Percentiles rank a stretch among this genome's conserved stretches.
Evolutionary conservation across 305 asterid genomes (phyloP).

Genomic region (Solanum hybrid): DNA sequence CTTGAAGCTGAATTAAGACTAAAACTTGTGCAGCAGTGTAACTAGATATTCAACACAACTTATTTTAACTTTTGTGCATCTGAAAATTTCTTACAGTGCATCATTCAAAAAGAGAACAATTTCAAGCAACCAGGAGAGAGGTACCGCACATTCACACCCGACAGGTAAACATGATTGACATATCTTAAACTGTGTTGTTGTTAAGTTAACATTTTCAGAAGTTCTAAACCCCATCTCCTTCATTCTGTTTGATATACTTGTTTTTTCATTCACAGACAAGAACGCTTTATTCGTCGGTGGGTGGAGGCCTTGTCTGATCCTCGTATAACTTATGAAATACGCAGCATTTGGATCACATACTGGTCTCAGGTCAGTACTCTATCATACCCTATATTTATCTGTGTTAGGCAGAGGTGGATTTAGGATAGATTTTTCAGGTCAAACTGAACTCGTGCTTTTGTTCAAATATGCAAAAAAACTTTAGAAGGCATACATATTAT

Average conservation of each 20-base stretch:
- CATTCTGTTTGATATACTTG: neutral
- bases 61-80: neutral
- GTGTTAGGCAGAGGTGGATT: neutral
- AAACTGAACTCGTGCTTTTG: neutral
- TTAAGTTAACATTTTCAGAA: neutral
- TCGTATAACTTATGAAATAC: constrained; percentile 57
- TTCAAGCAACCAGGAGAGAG: constrained; percentile 69
- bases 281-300: constrained; percentile 46
- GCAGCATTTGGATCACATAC: constrained; percentile 55
- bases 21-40: neutral
- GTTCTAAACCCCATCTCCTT: neutral
- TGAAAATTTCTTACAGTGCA: constrained; percentile 17
- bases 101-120: constrained; percentile 64
- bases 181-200: neutral
- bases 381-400: neutral
- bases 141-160: constrained; percentile 49
- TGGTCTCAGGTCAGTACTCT: constrained; percentile 45
- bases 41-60: neutral
- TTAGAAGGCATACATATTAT: neutral
- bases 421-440: neutral
- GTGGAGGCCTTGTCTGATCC: constrained; percentile 56
- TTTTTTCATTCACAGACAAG: constrained; percentile 37
- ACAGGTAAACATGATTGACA: constrained; percentile 29
- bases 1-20: neutral
- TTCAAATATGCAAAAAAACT: neutral